Percentiles rank a stretch among this genome's conserved stretches.
Evolutionary conservation across 2,329 filamentous ascomycete genomes (phyloP).

Genomic region (Tympanopsis confertula): DNA sequence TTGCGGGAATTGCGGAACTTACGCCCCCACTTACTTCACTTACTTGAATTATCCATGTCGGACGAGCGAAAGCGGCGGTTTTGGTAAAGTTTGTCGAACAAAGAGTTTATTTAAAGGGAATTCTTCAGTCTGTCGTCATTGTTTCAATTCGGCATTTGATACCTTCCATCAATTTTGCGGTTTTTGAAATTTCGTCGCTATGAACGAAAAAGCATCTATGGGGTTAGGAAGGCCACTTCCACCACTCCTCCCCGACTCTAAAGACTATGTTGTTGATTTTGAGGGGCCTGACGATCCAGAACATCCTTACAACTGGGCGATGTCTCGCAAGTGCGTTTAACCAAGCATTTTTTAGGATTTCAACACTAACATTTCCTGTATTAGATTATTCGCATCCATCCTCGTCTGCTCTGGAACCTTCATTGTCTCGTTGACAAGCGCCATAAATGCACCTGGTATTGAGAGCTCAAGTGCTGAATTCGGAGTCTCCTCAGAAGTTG

Average conservation of each 20-base stretch:
- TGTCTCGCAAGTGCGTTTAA: slow-evolving; percentile 24
- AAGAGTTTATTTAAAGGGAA: too few relatives aligned
- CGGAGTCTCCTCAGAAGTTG: slow-evolving; percentile 12
- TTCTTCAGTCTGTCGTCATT: too few relatives aligned
- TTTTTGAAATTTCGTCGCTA: background rate
- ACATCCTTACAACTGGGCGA: slow-evolving; percentile 37
- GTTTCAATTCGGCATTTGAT: too few relatives aligned
- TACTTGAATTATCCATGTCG: too few relatives aligned
- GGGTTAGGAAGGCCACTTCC: slow-evolving; percentile 46
- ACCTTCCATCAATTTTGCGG: too few relatives aligned
- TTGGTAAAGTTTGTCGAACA: too few relatives aligned
- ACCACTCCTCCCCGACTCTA: slow-evolving; percentile 37
- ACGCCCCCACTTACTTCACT: too few relatives aligned
- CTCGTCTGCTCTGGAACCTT: slow-evolving; percentile 7
- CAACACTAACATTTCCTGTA: background rate
- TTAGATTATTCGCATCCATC: slow-evolving; percentile 5
- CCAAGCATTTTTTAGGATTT: background rate
- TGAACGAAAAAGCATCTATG: slow-evolving; percentile 4
- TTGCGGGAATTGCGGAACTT: too few relatives aligned
- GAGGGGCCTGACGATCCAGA: slow-evolving; percentile 34
- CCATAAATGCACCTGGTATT: slow-evolving; percentile 6
- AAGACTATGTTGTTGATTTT: slow-evolving; percentile 49
- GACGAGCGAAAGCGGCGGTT: too few relatives aligned
- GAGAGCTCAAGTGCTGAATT: slow-evolving; percentile 2
- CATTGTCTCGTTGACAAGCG: slow-evolving; percentile 6